phyloP scores from a whole-genome alignment of 1,284 basidiomycete species.

The Lentinula novae-zelandiae region DNA sequence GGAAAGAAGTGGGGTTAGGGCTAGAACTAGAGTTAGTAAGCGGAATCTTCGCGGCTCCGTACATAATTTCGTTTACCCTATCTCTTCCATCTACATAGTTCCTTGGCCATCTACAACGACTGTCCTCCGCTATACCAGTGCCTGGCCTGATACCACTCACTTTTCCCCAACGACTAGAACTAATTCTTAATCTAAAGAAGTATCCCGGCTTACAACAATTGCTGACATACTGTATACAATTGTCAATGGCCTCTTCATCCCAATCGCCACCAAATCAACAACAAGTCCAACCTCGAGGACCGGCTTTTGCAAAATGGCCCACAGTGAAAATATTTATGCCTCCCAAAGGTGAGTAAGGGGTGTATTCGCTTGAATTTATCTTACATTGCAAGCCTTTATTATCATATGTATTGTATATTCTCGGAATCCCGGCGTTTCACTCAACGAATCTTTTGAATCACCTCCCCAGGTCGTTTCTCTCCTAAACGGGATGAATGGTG shows the following conservation, averaged over 20 bases:
- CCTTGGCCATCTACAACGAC: no score
- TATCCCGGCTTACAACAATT: no score
- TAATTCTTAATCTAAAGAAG: no score
- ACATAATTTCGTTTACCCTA: not conserved
- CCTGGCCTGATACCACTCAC: no score
- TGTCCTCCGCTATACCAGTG: no score
- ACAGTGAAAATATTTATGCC: slow-evolving; percentile 48
- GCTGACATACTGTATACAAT: no score
- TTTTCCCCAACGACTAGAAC: no score
- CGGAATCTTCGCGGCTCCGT: not conserved
- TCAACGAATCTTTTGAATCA: not conserved
- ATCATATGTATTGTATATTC: not conserved
- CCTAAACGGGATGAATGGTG: slow-evolving; percentile 68
- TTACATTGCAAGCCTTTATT: not conserved
- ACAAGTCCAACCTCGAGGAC: slow-evolving; percentile 22
- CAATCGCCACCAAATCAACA: slow-evolving; percentile 16
- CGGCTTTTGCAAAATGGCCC: slow-evolving; percentile 41
- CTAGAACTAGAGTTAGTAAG: not conserved
- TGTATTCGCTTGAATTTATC: not conserved
- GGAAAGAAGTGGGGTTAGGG: not conserved
- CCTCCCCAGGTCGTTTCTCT: slow-evolving; percentile 46
- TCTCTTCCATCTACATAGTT: no score
- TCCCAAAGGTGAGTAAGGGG: slow-evolving; percentile 33
- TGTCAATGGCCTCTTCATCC: slow-evolving; percentile 20
- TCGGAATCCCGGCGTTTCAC: not conserved